Base-by-base conservation (phyloP, 306 rosid genomes). In the Rubus parviflorus region DNA sequence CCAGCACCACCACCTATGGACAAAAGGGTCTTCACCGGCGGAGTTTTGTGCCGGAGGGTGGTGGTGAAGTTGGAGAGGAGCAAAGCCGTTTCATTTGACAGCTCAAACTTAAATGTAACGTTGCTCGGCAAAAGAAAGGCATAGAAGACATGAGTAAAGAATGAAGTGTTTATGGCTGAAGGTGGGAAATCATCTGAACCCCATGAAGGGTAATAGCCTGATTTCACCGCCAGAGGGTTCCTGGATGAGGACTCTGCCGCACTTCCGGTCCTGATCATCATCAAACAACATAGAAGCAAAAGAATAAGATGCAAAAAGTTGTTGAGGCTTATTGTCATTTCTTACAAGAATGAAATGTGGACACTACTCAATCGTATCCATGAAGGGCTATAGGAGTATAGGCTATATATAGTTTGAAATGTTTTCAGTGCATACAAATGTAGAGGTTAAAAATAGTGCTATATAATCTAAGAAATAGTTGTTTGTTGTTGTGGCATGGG, bases 121-220 rank as follows among this genome's bases (percentile, higher is more conserved):
- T 80, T 80, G 80, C 69, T 82, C 1, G 95, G 97, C 9, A 16
- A 7, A 17, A 89, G 75, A 68, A 90, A 93, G 8, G 96, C 86
- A 51, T 82, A 90, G 85, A 75, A 86, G 9, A 93, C 46, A 77
- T 89, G 97, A 9, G 96, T 93, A 83, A 89, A 84, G 49, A 82
- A 84, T 48, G 94, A 74, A 6, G 96, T 87, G 86, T 90, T 57
- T 43, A 93, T 85, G 75, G 90, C 73, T 6, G 96, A 89, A 52
- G 94, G 83, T 46, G 91, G 89, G 77, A 90, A 82, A 7, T 5
- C 42, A 19, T 13, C 43, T 13, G 81, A n/a, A 75, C 66, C 16
- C 84, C 79, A 20, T 6, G 86, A 70, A 19, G 90, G 86, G 74
- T 87, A 93, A 58, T 90, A 93, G 66, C 83, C 79, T 1, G 76